These are phyloP conservation scores for Sicyos baderoa DNA, from an alignment of 306 rosid genomes.

Conservation along the genomic window DNA sequence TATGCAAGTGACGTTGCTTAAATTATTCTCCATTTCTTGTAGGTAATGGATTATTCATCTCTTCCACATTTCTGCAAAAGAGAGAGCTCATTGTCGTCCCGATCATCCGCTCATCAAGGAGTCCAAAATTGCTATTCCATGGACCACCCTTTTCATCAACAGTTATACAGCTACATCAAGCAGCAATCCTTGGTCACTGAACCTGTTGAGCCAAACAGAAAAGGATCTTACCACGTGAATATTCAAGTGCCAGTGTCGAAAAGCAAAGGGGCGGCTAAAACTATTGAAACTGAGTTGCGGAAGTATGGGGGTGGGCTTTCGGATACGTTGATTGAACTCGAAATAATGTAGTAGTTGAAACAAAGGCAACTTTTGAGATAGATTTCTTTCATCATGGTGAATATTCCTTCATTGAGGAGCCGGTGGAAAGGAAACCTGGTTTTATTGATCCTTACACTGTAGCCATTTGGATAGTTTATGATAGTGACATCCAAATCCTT, in stretches of 20 bases:
- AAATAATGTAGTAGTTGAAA: slow-evolving; percentile 22
- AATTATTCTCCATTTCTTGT: slow-evolving; percentile 29
- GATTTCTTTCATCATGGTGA: slow-evolving; percentile 10
- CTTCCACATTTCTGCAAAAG: slow-evolving; percentile 81
- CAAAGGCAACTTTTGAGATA: slow-evolving; percentile 15
- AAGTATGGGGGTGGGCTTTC: slow-evolving; percentile 36
- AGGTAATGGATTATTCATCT: slow-evolving; percentile 81
- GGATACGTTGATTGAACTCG: slow-evolving; percentile 34
- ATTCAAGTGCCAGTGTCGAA: slow-evolving; percentile 52
- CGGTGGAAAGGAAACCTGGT: slow-evolving; percentile 18
- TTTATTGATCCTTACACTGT: slow-evolving; percentile 1
- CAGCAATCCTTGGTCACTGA: slow-evolving; percentile 45
- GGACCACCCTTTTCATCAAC: slow-evolving; percentile 80
- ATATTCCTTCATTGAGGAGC: slow-evolving; percentile 16
- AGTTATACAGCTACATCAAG: slow-evolving; percentile 61
- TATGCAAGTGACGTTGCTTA: neutral
- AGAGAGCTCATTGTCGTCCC: slow-evolving; percentile 78
- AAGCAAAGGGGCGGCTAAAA: slow-evolving; percentile 45
- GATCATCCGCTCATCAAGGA: slow-evolving; percentile 37
- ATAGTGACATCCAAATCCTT: neutral
- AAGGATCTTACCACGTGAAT: slow-evolving; percentile 77
- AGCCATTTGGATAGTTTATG: neutral
- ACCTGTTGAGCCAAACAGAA: slow-evolving; percentile 43
- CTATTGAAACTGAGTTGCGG: slow-evolving; percentile 56
- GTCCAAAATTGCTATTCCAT: slow-evolving; percentile 56